These are phyloP conservation scores for Mycena haematopus DNA, from an alignment of 768 basidiomycete genomes.

Conservation along the genomic window DNA sequence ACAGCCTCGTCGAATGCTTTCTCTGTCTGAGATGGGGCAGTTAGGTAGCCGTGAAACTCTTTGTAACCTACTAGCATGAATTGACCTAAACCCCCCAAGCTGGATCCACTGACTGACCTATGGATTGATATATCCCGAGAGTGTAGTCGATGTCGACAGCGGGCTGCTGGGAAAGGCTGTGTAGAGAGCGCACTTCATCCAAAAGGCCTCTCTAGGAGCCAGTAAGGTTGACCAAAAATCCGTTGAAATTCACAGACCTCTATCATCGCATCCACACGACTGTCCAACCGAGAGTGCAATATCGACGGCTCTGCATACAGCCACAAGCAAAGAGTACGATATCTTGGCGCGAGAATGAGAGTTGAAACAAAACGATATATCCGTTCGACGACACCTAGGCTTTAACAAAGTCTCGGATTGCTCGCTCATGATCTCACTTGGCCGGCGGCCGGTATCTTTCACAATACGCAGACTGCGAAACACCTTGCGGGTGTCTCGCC, in stretches of 20 bases:
- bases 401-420: slow-evolving; percentile 53
- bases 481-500: slow-evolving; percentile 93
- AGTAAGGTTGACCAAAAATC: slow-evolving; percentile 1
- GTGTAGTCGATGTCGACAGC: slow-evolving; percentile 61
- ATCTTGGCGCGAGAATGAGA: slow-evolving; percentile 54
- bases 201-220: slow-evolving; percentile 72
- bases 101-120: slow-evolving; percentile 57
- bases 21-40: slow-evolving; percentile 46
- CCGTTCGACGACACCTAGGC: slow-evolving; percentile 55
- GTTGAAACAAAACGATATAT: neutral
- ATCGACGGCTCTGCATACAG: slow-evolving; percentile 73
- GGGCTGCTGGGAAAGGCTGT: slow-evolving; percentile 20
- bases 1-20: slow-evolving; percentile 60
- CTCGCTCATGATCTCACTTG: slow-evolving; percentile 73
- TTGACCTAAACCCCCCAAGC: neutral
- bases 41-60: slow-evolving; percentile 80
- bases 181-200: slow-evolving; percentile 73
- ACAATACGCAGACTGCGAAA: slow-evolving; percentile 79
- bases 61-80: slow-evolving; percentile 73
- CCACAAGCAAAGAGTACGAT: slow-evolving; percentile 90
- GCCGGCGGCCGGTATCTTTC: slow-evolving; percentile 65
- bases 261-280: slow-evolving; percentile 89
- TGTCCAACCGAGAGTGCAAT: slow-evolving; percentile 73
- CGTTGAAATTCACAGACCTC: slow-evolving; percentile 53
- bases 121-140: slow-evolving; percentile 91